A percentile compares a stretch with the other conserved stretches of the same genome.
phyloP scores from a whole-genome alignment of 208 protist species.

The Leishmania martiniquensis region DNA sequence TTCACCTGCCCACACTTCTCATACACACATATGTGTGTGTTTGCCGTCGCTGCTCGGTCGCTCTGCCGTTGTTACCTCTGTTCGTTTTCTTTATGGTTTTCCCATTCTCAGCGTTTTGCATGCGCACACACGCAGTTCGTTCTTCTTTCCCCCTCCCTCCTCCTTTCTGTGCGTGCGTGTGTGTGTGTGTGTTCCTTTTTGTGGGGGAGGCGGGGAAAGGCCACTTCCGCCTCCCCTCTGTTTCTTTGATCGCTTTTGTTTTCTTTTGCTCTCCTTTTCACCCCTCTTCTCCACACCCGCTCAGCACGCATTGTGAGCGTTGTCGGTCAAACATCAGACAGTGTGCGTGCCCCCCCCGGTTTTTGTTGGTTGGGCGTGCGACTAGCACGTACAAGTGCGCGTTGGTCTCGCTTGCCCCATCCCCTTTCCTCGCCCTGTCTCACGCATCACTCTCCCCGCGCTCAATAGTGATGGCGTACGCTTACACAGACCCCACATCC shows the following conservation, averaged over 20 bases:
- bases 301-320: background rate
- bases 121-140: background rate
- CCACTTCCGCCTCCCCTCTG: background rate
- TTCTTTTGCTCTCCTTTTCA: background rate
- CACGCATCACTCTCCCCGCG: too few species aligned
- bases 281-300: background rate
- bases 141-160: background rate
- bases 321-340: background rate
- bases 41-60: background rate
- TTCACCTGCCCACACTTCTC: background rate
- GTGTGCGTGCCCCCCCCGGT: background rate
- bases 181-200: background rate
- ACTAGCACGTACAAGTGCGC: background rate
- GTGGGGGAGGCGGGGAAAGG: too few species aligned
- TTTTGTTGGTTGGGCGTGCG: background rate
- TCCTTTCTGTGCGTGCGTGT: background rate
- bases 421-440: background rate
- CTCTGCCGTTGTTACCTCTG: background rate
- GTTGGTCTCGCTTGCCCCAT: background rate
- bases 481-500: constrained; percentile 25
- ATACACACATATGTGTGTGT: background rate
- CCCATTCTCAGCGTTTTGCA: too few species aligned
- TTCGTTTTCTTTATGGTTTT: background rate
- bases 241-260: background rate
- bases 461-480: constrained; percentile 22